Evolutionary conservation across 2,329 filamentous ascomycete species (phyloP), one percentile per base, ranked within the genome.

Genomic region (Aspergillus hortae): DNA sequence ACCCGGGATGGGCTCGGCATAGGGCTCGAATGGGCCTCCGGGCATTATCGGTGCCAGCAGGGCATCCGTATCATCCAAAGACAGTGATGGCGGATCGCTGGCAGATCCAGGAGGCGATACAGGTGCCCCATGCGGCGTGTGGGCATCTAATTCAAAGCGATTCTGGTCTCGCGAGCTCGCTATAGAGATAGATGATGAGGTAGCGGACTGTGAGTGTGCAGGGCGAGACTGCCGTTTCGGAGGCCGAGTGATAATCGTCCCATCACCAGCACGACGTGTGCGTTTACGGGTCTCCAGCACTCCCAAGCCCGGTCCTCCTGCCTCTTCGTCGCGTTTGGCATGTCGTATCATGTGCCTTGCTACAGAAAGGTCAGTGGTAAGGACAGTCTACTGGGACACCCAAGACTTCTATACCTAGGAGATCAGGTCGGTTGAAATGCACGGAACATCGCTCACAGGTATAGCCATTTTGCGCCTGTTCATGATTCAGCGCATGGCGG

Each of bases 391-490:
- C 19, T 9, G 4, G 35, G 17, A 27, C 11, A 27, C 12, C 6
- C 6, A 42, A 21, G 15, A n/a, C 15, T 4, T 42, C 40, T 23
- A 7, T 70, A 80, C 81, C 78, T 51, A 84, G 67, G 40, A 86
- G 67, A 65, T 86, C 83, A 23, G 77, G 79, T 42, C 83, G 75
- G 60, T 82, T 81, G 65, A 85, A 86, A 61, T 84, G 80, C 25
- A 81, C 80, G 51, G 77, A 76, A 56, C 84, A 87, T 59, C 83
- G 71, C 46, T 77, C 67, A 60, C 83, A 86, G 3, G 81, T 83
- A 54, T 63, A 63, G 3, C 62, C 63, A 35, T 76, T 77, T 41
- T 80, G 77, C 0, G 76, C 75, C 27, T 73, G 69, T n/a, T 73
- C 71, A 59, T 84, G 82, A 58, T 84, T 84, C 47, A 83, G 68